A percentile compares a stretch with the other conserved stretches of the same genome.
Conservation (phyloP, 2,329 filamentous ascomycete genomes). For the Simplicillium sp. region DNA sequence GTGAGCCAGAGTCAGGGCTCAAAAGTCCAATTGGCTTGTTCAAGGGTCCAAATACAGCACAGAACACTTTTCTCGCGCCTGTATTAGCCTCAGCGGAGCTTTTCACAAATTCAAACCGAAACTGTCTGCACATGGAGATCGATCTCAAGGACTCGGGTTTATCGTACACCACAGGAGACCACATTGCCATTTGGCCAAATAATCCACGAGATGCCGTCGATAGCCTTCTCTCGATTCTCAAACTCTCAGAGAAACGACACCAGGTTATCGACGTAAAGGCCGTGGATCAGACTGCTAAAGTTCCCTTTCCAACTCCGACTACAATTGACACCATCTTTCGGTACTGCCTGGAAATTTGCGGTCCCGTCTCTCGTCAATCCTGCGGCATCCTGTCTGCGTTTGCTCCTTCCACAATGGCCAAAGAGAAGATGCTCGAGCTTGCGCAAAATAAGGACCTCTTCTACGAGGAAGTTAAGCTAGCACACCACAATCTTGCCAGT, state of each 20-base stretch:
- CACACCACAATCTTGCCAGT: conserved; percentile 16
- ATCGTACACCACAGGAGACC: conserved; percentile 28
- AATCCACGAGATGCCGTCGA: conserved; percentile 25
- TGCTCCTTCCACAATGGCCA: conserved; percentile 37
- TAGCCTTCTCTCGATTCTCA: conserved; percentile 19
- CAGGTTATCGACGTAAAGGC: conserved; percentile 14
- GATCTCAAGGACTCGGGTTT: conserved; percentile 20
- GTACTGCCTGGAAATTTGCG: conserved; percentile 34
- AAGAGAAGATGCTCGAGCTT: not conserved
- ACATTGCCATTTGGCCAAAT: conserved; percentile 28
- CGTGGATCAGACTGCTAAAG: conserved; percentile 11
- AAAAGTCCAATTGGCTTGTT: too few relatives aligned
- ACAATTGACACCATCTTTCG: conserved; percentile 27
- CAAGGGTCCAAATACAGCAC: too few relatives aligned
- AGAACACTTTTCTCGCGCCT: not conserved
- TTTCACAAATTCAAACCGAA: conserved; percentile 12
- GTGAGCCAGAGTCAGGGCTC: too few relatives aligned
- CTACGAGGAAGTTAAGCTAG: conserved; percentile 10
- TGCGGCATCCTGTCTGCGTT: conserved; percentile 29
- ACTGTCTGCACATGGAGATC: conserved; percentile 26
- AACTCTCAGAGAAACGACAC: conserved; percentile 11
- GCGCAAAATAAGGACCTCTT: conserved; percentile 24
- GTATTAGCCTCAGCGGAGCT: conserved; percentile 41
- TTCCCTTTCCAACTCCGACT: conserved; percentile 25
- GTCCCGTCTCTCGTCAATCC: conserved; percentile 25